Evolutionary conservation across 352 stramenopile genomes (phyloP).

Genomic region (Phytophthora pini): DNA sequence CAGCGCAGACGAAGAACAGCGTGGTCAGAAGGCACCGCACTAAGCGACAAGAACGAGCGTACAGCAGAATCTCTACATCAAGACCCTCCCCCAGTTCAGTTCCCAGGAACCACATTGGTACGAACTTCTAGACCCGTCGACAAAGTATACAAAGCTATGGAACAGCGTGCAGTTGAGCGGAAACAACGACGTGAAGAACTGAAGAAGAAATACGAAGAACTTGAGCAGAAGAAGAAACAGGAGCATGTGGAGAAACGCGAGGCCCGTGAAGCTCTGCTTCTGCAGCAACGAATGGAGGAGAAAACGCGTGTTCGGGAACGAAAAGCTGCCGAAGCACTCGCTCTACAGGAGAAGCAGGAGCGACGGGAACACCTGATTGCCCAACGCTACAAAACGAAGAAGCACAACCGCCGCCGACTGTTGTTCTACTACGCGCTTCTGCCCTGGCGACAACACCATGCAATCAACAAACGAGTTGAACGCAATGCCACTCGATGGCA

Average conservation of each 20-base stretch:
- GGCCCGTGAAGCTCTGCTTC: conserved; percentile 47
- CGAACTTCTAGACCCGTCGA: conserved; percentile 26
- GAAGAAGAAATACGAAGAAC: conserved; percentile 55
- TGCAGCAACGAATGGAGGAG: conserved; percentile 50
- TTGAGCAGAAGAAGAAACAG: conserved; percentile 57
- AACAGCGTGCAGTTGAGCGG: conserved; percentile 57
- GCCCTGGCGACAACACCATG: conserved; percentile 48
- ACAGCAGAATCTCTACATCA: conserved; percentile 3
- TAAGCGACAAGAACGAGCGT: background rate
- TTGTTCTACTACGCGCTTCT: conserved; percentile 58
- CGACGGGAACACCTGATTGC: conserved; percentile 37
- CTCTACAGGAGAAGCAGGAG: conserved; percentile 41
- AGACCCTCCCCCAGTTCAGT: conserved; percentile 1
- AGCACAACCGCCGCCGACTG: conserved; percentile 49
- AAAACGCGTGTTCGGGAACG: conserved; percentile 45
- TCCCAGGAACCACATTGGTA: background rate
- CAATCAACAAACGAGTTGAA: conserved; percentile 34
- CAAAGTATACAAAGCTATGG: conserved; percentile 61
- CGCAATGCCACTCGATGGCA: conserved; percentile 51
- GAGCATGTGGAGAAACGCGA: conserved; percentile 44
- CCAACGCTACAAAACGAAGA: conserved; percentile 32
- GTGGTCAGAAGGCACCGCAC: background rate
- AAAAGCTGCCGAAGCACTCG: conserved; percentile 42
- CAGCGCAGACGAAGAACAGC: conserved; percentile 4
- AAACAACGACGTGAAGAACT: conserved; percentile 64